Conservation (phyloP, 2,329 filamentous ascomycete species). For the Sporothrix inflata region DNA sequence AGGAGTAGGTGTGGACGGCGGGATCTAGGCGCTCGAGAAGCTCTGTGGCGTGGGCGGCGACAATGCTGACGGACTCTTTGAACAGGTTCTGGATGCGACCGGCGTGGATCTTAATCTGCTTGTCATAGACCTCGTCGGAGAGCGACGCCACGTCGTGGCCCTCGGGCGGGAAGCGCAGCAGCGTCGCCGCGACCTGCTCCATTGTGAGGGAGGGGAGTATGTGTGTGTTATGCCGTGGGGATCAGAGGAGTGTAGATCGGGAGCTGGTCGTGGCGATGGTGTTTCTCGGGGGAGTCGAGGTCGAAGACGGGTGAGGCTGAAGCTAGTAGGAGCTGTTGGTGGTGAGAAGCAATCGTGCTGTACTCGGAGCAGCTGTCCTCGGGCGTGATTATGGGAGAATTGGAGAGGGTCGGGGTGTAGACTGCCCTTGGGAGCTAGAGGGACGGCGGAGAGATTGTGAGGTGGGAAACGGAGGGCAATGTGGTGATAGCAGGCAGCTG, state of each 20-base stretch:
- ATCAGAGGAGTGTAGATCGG: not conserved
- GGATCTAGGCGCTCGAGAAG: slow-evolving; percentile 56
- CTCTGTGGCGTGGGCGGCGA: slow-evolving; percentile 43
- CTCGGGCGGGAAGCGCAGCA: slow-evolving; percentile 49
- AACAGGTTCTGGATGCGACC: slow-evolving; percentile 45
- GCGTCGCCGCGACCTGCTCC: slow-evolving; percentile 44
- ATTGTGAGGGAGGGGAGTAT: slow-evolving; percentile 36
- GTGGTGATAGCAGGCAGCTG: slow-evolving; percentile 15
- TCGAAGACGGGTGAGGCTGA: not conserved
- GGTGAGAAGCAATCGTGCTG: not conserved
- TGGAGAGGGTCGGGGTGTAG: not conserved
- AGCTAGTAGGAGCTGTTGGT: not conserved
- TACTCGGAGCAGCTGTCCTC: not conserved
- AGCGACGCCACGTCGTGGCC: slow-evolving; percentile 31
- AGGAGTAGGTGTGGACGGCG: slow-evolving; percentile 54
- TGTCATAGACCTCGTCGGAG: slow-evolving; percentile 47
- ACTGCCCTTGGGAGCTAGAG: not conserved
- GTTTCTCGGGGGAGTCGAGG: not conserved
- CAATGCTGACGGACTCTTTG: slow-evolving; percentile 39
- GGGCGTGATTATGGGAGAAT: no score
- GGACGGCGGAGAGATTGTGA: not conserved
- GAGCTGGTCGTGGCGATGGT: not conserved
- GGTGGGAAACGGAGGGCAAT: not conserved
- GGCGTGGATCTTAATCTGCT: slow-evolving; percentile 45
- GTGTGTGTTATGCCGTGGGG: not conserved